phyloP scores from a whole-genome alignment of 108 stramenopile species.

The Skeletonema tropicum region DNA sequence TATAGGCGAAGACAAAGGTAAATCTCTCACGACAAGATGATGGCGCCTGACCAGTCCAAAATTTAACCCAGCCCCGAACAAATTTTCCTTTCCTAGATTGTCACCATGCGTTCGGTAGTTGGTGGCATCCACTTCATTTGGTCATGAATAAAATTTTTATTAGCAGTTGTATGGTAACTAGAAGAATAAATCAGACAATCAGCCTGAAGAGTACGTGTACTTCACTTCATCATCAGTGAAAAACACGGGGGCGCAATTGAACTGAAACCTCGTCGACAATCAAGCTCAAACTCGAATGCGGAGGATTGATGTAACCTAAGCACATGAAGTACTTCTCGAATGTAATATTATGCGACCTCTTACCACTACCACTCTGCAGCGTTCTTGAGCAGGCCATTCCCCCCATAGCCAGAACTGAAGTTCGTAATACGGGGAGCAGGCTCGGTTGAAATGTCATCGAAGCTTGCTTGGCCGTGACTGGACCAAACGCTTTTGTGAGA shows the following conservation, averaged over 20 bases:
- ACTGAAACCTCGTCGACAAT: conserved; percentile 3
- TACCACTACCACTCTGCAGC: neutral
- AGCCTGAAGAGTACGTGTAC: neutral
- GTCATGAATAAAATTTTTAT: neutral
- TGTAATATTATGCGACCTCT: neutral
- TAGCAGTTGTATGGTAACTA: neutral
- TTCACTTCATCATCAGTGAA: neutral
- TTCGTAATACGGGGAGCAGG: conserved; percentile 41
- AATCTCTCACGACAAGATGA: too few species aligned
- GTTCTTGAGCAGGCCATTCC: neutral
- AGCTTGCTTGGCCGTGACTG: conserved; percentile 15
- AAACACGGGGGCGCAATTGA: neutral
- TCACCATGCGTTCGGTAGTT: neutral
- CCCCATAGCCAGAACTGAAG: conserved; percentile 37
- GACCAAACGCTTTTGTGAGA: neutral
- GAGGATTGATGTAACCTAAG: neutral
- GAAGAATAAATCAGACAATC: neutral
- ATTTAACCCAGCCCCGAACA: too few species aligned
- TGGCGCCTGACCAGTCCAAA: too few species aligned
- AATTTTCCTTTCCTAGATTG: neutral
- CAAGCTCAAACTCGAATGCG: neutral
- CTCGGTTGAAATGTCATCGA: conserved; percentile 24
- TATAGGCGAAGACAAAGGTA: too few species aligned
- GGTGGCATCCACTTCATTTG: neutral
- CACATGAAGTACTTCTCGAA: neutral